These are phyloP conservation scores for Salix purpurea DNA, from an alignment of 345 rosid genomes.

Conservation along the genomic window DNA sequence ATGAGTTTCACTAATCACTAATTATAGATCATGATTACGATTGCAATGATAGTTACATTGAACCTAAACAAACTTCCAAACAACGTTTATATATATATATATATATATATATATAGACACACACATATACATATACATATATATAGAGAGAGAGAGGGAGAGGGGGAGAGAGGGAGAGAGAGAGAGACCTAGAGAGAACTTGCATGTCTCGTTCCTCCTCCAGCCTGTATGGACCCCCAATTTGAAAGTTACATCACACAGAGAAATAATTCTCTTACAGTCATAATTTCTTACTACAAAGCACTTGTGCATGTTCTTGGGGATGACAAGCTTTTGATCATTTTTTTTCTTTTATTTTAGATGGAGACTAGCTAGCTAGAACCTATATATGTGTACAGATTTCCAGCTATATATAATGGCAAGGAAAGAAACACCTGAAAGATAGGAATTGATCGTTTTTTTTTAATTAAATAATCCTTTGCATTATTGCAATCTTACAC, in stretches of 20 bases:
- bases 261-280: background rate
- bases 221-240: conserved; percentile 17
- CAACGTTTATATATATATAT: background rate
- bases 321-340: background rate
- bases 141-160: background rate
- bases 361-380: background rate
- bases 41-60: conserved; percentile 29
- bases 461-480: background rate
- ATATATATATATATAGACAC: background rate
- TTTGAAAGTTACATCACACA: conserved; percentile 5
- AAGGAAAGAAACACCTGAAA: background rate
- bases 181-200: conserved; percentile 8
- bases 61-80: conserved; percentile 38
- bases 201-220: background rate
- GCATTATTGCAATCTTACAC: background rate
- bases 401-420: background rate
- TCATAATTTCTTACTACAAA: background rate
- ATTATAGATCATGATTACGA: conserved; percentile 21
- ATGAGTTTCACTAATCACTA: conserved; percentile 2
- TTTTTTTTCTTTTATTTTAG: background rate
- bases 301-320: background rate
- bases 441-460: background rate
- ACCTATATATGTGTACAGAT: background rate
- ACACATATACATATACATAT: background rate
- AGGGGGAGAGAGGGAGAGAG: background rate